These are phyloP conservation scores for Entomortierella parvispora DNA, from an alignment of 192 early-diverging fungal species.

Conservation along the genomic window DNA sequence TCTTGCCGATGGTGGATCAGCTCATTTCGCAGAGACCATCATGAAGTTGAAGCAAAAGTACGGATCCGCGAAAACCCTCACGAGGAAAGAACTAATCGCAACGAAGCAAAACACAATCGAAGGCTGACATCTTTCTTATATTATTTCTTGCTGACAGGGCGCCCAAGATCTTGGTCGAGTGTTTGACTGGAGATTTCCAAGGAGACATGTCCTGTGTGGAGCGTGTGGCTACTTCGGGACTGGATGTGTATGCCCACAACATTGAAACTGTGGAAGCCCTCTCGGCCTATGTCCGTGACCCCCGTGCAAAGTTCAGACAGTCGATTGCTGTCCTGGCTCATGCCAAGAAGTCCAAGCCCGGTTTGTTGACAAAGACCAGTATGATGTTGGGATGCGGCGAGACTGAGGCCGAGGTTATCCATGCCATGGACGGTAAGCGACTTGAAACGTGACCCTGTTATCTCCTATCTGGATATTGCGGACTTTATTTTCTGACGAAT, in stretches of 20 bases:
- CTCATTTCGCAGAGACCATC: conserved; percentile 94
- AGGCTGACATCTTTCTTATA: not conserved
- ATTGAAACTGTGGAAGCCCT: conserved; percentile 96
- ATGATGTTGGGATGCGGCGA: conserved; percentile 99
- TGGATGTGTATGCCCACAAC: conserved; percentile 99
- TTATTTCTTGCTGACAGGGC: conserved; percentile 59
- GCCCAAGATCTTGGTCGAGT: conserved; percentile 94
- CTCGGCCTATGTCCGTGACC: conserved; percentile 90
- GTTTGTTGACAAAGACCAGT: conserved; percentile 93
- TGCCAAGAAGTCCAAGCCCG: conserved; percentile 83
- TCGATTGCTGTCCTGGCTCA: conserved; percentile 89
- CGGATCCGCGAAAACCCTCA: conserved; percentile 13
- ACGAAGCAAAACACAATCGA: too few relatives aligned
- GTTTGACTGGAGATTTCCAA: conserved; percentile 93
- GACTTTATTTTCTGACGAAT: not conserved
- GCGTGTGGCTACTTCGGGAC: conserved; percentile 86
- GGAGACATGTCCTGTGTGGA: conserved; percentile 82
- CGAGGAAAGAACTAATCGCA: too few relatives aligned
- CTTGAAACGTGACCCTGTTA: conserved; percentile 1
- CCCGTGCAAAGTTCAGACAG: conserved; percentile 91
- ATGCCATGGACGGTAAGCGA: conserved; percentile 79
- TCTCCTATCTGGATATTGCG: conserved; percentile 6
- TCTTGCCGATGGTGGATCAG: conserved; percentile 89
- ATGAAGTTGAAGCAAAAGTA: conserved; percentile 86
- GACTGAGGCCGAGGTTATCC: conserved; percentile 91